phyloP scores from a whole-genome alignment of 352 stramenopile genomes.

The Phytophthora kernoviae region DNA sequence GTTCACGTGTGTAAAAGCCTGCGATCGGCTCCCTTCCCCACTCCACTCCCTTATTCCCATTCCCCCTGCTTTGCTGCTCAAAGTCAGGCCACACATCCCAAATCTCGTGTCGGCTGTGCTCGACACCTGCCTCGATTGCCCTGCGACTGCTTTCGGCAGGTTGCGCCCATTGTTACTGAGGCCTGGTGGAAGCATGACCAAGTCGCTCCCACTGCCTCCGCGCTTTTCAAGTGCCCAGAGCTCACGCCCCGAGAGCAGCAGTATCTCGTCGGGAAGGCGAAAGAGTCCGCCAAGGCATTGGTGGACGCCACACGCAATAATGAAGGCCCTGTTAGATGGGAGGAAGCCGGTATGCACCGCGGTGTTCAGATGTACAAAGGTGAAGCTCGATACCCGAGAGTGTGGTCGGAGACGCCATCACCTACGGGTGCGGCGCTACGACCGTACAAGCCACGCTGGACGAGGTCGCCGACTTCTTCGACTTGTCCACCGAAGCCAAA shows the following conservation, averaged over 20 bases:
- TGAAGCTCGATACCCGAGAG: slow-evolving; percentile 46
- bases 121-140: background rate
- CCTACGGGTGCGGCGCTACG: slow-evolving; percentile 64
- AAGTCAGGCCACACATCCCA: slow-evolving; percentile 25
- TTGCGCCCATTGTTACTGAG: slow-evolving; percentile 5
- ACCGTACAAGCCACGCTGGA: slow-evolving; percentile 66
- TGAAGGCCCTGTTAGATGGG: slow-evolving; percentile 63
- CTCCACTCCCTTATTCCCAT: slow-evolving; percentile 26
- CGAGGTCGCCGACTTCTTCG: slow-evolving; percentile 73
- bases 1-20: slow-evolving; percentile 26
- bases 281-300: slow-evolving; percentile 61
- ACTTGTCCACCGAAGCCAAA: slow-evolving; percentile 61
- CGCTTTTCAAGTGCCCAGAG: slow-evolving; percentile 63
- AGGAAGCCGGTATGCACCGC: slow-evolving; percentile 53
- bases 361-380: slow-evolving; percentile 78
- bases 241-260: slow-evolving; percentile 55
- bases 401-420: slow-evolving; percentile 47
- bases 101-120: slow-evolving; percentile 8
- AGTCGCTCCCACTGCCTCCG: slow-evolving; percentile 49
- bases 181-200: slow-evolving; percentile 31
- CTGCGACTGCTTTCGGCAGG: background rate
- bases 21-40: slow-evolving; percentile 12
- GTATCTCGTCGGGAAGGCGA: slow-evolving; percentile 65
- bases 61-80: slow-evolving; percentile 13
- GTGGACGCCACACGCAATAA: slow-evolving; percentile 64